Evolutionary conservation across 495 filamentous ascomycete species (phyloP).

Genomic region (Neurospora sp.): DNA sequence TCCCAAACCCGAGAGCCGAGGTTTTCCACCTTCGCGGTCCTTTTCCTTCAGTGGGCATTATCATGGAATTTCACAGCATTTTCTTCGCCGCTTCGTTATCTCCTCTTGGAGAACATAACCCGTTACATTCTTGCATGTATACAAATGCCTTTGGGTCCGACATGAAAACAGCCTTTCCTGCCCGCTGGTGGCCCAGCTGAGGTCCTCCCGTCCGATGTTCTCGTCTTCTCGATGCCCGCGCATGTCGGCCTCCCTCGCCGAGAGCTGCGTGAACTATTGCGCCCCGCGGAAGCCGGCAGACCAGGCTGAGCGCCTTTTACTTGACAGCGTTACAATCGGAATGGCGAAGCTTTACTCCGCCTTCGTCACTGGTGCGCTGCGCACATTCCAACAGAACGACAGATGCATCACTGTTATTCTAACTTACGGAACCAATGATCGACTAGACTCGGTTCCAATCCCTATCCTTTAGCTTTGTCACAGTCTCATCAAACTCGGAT

Average conservation of each 20-base stretch:
- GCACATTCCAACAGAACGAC: not conserved
- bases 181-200: not conserved
- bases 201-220: not conserved
- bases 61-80: not conserved
- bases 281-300: not conserved
- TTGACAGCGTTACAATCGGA: not conserved
- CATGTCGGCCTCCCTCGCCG: not conserved
- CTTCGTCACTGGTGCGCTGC: not conserved
- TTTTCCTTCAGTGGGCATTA: not conserved
- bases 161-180: not conserved
- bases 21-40: not conserved
- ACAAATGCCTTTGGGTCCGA: not conserved
- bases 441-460: not conserved
- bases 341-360: not conserved
- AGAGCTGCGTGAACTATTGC: not conserved
- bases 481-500: not conserved
- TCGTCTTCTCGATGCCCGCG: not conserved
- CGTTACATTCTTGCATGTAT: not conserved
- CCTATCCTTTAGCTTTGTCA: not conserved
- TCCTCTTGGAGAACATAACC: not conserved
- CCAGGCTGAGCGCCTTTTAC: not conserved
- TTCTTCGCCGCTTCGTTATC: not conserved
- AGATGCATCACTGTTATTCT: not conserved
- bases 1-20: not conserved
- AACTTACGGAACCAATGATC: not conserved